phyloP scores from a whole-genome alignment of 2,329 filamentous ascomycete species.

The Talaromyces albobiverticillius region DNA sequence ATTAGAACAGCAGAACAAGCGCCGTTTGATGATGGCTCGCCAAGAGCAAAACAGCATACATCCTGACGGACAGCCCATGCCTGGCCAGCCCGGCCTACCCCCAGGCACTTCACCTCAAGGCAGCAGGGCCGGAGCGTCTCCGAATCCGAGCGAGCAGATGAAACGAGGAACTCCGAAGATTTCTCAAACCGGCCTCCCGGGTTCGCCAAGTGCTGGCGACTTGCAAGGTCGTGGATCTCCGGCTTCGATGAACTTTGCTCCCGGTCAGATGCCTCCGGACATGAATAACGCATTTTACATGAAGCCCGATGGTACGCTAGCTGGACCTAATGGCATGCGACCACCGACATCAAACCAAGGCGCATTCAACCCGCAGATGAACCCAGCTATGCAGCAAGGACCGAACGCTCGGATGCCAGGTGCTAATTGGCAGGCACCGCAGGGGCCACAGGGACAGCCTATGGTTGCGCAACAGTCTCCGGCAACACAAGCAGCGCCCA shows the following conservation, averaged over 20 bases:
- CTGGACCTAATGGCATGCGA: slow-evolving; percentile 52
- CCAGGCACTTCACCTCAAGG: slow-evolving; percentile 58
- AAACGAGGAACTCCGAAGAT: slow-evolving; percentile 62
- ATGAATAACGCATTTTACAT: slow-evolving; percentile 45
- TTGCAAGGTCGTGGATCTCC: slow-evolving; percentile 62
- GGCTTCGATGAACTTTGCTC: slow-evolving; percentile 56
- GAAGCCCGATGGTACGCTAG: slow-evolving; percentile 39
- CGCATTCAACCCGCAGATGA: slow-evolving; percentile 37
- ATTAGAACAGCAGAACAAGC: slow-evolving; percentile 67
- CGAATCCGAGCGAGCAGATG: slow-evolving; percentile 62
- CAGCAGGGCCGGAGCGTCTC: slow-evolving; percentile 57
- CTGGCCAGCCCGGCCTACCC: slow-evolving; percentile 46
- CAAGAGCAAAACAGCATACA: slow-evolving; percentile 65
- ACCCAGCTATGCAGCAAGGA: slow-evolving; percentile 14
- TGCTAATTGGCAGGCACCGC: slow-evolving; percentile 39
- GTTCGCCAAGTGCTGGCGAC: slow-evolving; percentile 57
- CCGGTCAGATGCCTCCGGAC: slow-evolving; percentile 50
- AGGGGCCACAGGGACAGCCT: slow-evolving; percentile 36
- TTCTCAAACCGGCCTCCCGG: slow-evolving; percentile 54
- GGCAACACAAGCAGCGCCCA: slow-evolving; percentile 48
- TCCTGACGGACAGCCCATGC: slow-evolving; percentile 48
- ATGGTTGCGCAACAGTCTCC: slow-evolving; percentile 49
- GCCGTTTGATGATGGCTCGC: slow-evolving; percentile 63
- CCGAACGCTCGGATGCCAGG: slow-evolving; percentile 38
- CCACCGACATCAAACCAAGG: slow-evolving; percentile 53